Evolutionary conservation across 805 yeast species (phyloP), one percentile per base, ranked within the genome.

Genomic region (Lipomyces mesembrius): DNA sequence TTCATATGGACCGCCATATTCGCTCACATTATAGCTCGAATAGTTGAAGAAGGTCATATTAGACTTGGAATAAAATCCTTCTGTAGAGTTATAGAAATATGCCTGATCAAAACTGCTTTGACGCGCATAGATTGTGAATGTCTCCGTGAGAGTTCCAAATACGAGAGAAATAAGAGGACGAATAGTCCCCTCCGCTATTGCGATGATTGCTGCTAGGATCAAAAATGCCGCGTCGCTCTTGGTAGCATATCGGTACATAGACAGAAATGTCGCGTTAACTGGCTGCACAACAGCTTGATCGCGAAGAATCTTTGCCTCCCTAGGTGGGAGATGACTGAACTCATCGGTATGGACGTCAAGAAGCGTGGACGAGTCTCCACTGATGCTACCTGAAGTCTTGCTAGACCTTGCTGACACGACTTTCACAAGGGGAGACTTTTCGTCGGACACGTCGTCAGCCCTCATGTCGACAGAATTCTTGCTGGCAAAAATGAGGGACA

Each of bases 91-190:
- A 39, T 64, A 59, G 17, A 54, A 60, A 34, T 61, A 65, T 22
- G 29, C 56, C 34, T 59, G 39, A 29, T 51, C 43, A 6, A 53
- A 9, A n/a, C 37, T 61, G 14, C 17, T n/a, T 39, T 85, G 60
- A 9, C 68, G 54, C 12, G 62, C 68, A 35, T 64, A 67, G 11
- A 52, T 34, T 3, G 68, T 59, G 39, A 63, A 63, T 11, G 57
- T 22, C 65, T 62, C 60, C 8, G 66, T 61, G 25, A 63, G 49
- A n/a, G 43, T 34, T 9, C 66, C 66, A n/a, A 60, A 63, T 20
- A 63, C 32, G 34, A 63, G 32, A 7, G 63, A 53, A 35, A 60
- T 32, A 0, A 59, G 61, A 9, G 65, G 65, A 12, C 58, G n/a
- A 8, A 51, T 14, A 3, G 56, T 29, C 2, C 65, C 65, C 35